Percentiles rank a stretch among this genome's conserved stretches.
Evolutionary conservation across 306 rosid genomes (phyloP).

Genomic region (Sesbania bispinosa): DNA sequence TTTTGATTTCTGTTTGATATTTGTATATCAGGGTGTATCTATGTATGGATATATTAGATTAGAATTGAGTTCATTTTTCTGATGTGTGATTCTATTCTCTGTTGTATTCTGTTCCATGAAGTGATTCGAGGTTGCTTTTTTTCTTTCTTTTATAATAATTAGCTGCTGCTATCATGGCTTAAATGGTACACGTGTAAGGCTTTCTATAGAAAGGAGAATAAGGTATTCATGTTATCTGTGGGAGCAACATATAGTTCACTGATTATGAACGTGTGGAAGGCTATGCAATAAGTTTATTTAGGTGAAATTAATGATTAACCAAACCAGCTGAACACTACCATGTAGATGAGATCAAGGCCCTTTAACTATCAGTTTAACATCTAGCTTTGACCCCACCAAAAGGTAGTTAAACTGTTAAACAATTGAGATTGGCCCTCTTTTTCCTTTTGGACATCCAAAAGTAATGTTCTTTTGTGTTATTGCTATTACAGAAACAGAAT

Average conservation of each 20-base stretch:
- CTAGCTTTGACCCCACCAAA: slow-evolving; percentile 9
- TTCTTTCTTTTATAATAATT: not conserved
- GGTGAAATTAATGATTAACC: slow-evolving; percentile 11
- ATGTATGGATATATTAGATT: not conserved
- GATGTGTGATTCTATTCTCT: not conserved
- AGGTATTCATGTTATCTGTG: not conserved
- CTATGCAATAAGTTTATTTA: slow-evolving; percentile 4
- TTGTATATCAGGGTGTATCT: not conserved
- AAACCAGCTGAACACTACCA: not conserved
- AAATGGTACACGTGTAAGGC: not conserved
- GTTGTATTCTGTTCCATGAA: slow-evolving; percentile 1
- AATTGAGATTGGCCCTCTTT: not conserved
- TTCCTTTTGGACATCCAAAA: not conserved
- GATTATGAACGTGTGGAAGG: slow-evolving; percentile 15
- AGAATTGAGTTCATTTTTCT: not conserved
- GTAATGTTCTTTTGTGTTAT: not conserved
- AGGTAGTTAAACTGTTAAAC: not conserved
- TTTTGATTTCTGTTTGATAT: slow-evolving; percentile 9
- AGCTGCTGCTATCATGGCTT: not conserved
- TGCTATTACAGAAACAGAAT: not conserved
- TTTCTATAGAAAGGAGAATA: not conserved
- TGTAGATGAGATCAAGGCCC: not conserved
- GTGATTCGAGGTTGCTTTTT: not conserved
- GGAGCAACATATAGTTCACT: not conserved
- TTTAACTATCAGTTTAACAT: not conserved